Evolutionary conservation across 306 rosid species (phyloP).

Genomic region (Cicer arietinum): DNA sequence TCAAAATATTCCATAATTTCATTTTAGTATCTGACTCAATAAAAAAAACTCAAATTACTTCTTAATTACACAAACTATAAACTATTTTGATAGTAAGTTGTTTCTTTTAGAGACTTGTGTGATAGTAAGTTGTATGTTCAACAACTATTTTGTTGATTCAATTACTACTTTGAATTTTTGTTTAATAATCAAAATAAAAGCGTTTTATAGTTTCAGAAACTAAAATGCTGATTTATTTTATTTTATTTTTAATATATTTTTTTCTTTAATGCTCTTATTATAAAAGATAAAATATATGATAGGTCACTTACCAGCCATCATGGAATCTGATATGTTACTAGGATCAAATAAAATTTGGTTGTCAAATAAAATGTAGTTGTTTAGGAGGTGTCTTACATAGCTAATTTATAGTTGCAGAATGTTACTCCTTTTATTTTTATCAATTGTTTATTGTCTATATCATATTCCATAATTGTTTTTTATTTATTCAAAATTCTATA

Average conservation of each 20-base stretch:
- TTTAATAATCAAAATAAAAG: neutral
- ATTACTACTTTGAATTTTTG: neutral
- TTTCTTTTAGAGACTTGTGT: too few relatives aligned
- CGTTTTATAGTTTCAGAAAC: too few relatives aligned
- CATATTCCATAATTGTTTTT: neutral
- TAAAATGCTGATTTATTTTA: neutral
- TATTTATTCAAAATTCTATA: neutral
- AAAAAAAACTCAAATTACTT: too few relatives aligned
- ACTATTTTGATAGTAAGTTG: too few relatives aligned
- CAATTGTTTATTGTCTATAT: neutral
- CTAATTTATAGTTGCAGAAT: conserved; percentile 35
- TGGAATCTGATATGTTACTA: conserved; percentile 25
- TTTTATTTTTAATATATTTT: neutral
- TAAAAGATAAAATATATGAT: conserved; percentile 27
- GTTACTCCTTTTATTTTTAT: neutral
- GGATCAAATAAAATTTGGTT: conserved; percentile 48
- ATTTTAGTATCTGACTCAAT: too few relatives aligned
- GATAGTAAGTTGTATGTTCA: too few relatives aligned
- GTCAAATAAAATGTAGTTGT: conserved; percentile 51
- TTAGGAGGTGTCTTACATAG: conserved; percentile 42
- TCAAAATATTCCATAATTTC: fast-evolving
- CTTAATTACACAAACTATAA: fast-evolving
- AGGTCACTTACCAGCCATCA: conserved; percentile 13
- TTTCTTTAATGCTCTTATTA: neutral
- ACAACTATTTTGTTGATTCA: too few relatives aligned